Conservation (phyloP, 352 stramenopile genomes). For the Pythium chondricola region DNA sequence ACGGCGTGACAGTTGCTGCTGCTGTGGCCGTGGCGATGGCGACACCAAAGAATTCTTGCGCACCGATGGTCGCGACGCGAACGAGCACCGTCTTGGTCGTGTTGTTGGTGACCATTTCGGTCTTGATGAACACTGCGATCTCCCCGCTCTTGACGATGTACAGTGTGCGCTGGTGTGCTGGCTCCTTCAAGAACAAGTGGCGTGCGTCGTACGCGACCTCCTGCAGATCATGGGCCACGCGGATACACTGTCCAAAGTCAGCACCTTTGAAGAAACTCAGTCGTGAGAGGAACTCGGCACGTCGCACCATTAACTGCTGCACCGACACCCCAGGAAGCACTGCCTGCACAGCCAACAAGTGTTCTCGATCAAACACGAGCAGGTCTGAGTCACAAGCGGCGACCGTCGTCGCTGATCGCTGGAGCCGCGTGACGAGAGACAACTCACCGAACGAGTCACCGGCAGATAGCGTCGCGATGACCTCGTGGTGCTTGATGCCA, state of each 20-base stretch:
- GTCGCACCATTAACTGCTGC: conserved; percentile 65
- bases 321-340: conserved; percentile 51
- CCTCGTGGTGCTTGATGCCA: conserved; percentile 41
- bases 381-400: conserved; percentile 58
- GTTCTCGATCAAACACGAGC: conserved; percentile 62
- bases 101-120: not conserved
- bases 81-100: conserved; percentile 31
- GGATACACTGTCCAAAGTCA: conserved; percentile 71
- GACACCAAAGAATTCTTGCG: conserved; percentile 60
- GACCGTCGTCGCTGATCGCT: conserved; percentile 59
- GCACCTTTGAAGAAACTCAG: conserved; percentile 50
- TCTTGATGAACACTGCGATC: conserved; percentile 51
- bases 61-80: conserved; percentile 63
- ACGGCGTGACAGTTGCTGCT: not conserved
- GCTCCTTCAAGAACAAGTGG: conserved; percentile 55
- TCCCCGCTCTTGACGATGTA: conserved; percentile 70
- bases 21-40: conserved; percentile 23
- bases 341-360: conserved; percentile 30
- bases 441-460: conserved; percentile 72
- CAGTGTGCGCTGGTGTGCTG: conserved; percentile 37
- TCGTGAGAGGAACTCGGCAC: conserved; percentile 52
- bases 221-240: conserved; percentile 61
- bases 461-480: conserved; percentile 58
- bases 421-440: conserved; percentile 60
- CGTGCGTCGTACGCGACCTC: conserved; percentile 47